These are phyloP conservation scores for Colletotrichum falcatum DNA, from an alignment of 2,329 filamentous ascomycete species.

Conservation along the genomic window DNA sequence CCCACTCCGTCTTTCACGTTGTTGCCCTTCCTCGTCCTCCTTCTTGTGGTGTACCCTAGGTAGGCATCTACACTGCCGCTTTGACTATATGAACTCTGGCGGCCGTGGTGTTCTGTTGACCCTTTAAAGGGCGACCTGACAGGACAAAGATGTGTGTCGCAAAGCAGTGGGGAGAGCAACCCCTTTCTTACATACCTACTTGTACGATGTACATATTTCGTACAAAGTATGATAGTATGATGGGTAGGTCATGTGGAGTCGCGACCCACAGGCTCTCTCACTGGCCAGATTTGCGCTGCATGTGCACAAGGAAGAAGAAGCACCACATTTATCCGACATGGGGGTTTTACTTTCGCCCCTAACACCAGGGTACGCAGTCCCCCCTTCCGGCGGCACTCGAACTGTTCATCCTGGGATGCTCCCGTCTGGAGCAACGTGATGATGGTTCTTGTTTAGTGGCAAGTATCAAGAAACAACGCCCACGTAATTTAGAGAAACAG, in stretches of 20 bases:
- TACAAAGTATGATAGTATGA: no score
- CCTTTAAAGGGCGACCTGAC: slow-evolving; percentile 26
- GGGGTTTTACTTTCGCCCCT: no score
- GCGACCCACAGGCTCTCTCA: no score
- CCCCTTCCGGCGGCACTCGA: neutral
- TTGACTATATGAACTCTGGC: slow-evolving; percentile 28
- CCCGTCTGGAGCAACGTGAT: neutral
- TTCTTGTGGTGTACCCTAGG: neutral
- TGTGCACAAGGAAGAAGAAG: no score
- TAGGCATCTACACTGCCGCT: neutral
- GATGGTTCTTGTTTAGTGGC: neutral
- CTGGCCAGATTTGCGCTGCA: no score
- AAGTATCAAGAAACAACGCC: slow-evolving; percentile 1
- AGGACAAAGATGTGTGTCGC: slow-evolving; percentile 31
- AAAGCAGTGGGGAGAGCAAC: slow-evolving; percentile 10
- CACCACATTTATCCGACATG: no score
- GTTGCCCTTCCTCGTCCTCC: slow-evolving; percentile 22
- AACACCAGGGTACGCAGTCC: no score
- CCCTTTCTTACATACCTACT: no score
- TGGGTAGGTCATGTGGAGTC: no score
- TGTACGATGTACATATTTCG: no score
- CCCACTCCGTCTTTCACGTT: slow-evolving; percentile 33
- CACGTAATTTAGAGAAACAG: slow-evolving; percentile 8
- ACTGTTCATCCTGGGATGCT: no score
- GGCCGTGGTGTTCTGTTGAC: neutral